A percentile compares a stretch with the other conserved stretches of the same genome.
Conservation (phyloP, 345 rosid species). For the Rhodomyrtus tomentosa region DNA sequence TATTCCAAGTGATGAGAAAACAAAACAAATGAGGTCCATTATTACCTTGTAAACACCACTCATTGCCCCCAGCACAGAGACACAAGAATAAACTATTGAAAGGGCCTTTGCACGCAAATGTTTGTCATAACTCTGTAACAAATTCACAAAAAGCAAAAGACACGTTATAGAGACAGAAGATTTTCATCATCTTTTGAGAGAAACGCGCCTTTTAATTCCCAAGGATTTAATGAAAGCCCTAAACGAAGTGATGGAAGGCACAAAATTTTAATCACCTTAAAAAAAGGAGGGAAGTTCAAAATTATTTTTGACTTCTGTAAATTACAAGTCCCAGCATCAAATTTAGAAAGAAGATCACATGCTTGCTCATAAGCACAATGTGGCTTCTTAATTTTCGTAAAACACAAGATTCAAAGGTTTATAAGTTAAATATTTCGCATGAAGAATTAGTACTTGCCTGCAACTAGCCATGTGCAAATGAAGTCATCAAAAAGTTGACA, state of each 20-base stretch:
- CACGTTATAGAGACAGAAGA: not conserved
- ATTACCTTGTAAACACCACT: conserved; percentile 78
- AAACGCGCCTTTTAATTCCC: not conserved
- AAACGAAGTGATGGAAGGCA: not conserved
- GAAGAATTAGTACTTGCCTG: not conserved
- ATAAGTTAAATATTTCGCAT: not conserved
- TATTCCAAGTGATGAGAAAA: not conserved
- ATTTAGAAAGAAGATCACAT: not conserved
- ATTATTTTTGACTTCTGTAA: not conserved
- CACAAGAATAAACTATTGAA: conserved; percentile 70
- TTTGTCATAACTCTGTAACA: conserved; percentile 47
- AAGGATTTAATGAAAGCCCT: not conserved
- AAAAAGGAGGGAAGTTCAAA: not conserved
- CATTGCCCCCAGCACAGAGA: conserved; percentile 68
- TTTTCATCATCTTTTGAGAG: not conserved
- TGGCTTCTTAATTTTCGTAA: not conserved
- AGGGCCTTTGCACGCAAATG: conserved; percentile 68
- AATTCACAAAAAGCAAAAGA: not conserved
- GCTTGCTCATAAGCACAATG: not conserved
- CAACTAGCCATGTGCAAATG: not conserved
- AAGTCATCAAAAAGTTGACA: not conserved
- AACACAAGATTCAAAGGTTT: not conserved
- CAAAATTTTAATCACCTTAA: not conserved
- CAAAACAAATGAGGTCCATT: not conserved
- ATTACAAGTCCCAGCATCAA: not conserved